A percentile compares a stretch with the other conserved stretches of the same genome.
phyloP scores from a whole-genome alignment of 129 eudicot species.

The Escallonia herrerae region DNA sequence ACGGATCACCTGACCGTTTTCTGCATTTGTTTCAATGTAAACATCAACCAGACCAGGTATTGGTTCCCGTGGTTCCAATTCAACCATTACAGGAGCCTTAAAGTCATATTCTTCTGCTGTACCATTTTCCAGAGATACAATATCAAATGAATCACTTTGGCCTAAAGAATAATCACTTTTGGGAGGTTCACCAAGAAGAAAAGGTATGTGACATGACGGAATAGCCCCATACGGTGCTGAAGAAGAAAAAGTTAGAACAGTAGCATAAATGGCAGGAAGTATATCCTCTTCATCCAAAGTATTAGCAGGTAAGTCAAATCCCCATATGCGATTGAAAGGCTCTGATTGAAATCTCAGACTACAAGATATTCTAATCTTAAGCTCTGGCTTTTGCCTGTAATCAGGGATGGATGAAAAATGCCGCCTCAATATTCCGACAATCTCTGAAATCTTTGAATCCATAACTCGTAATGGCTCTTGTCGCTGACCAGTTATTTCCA shows the following conservation, averaged over 20 bases:
- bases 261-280: constrained; percentile 78
- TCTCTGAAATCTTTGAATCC: constrained; percentile 81
- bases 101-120: constrained; percentile 29
- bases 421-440: constrained; percentile 56
- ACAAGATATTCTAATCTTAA: constrained; percentile 71
- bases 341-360: constrained; percentile 65
- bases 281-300: constrained; percentile 31
- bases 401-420: constrained; percentile 85
- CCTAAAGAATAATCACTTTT: constrained; percentile 21
- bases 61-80: constrained; percentile 87
- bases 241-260: constrained; percentile 71
- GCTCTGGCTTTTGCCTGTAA: constrained; percentile 66
- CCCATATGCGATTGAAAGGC: constrained; percentile 44
- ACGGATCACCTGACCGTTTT: constrained; percentile 64
- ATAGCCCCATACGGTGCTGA: constrained; percentile 81
- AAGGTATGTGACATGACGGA: constrained; percentile 63
- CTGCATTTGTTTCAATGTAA: constrained; percentile 72
- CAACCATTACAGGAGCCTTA: constrained; percentile 51
- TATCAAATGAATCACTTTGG: constrained; percentile 47
- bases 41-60: constrained; percentile 83
- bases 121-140: constrained; percentile 50
- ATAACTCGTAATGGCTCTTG: constrained; percentile 86
- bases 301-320: constrained; percentile 16
- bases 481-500: constrained; percentile 38
- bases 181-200: constrained; percentile 67